Conservation (phyloP, 805 yeast species). For the Yarrowia porcina region DNA sequence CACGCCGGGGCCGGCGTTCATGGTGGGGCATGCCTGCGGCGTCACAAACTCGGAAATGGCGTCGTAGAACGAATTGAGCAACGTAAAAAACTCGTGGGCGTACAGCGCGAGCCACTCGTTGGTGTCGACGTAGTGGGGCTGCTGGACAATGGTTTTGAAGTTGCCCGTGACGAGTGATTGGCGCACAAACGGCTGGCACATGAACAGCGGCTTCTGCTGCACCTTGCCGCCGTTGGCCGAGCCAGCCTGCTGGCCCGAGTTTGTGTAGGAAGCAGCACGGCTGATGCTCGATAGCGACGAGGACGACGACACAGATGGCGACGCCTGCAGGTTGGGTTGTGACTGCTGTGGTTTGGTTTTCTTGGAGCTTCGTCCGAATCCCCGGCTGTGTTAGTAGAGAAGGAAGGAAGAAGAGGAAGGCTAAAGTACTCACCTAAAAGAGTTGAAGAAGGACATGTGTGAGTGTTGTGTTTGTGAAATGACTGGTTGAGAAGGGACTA, state of each 20-base stretch:
- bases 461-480: not conserved
- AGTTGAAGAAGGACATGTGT: conserved; percentile 37
- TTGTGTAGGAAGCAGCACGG: conserved; percentile 28
- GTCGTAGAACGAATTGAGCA: conserved; percentile 82
- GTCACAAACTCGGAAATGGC: conserved; percentile 89
- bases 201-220: conserved; percentile 54
- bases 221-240: conserved; percentile 23
- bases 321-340: conserved; percentile 39
- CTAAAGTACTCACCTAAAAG: conserved; percentile 36
- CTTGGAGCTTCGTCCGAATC: conserved; percentile 57
- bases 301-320: conserved; percentile 32
- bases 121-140: conserved; percentile 90
- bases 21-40: conserved; percentile 82
- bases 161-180: conserved; percentile 96
- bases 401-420: not conserved
- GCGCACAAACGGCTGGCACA: conserved; percentile 89
- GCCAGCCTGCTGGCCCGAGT: conserved; percentile 26
- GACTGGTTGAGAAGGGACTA: too few relatives aligned
- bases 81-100: conserved; percentile 82
- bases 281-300: conserved; percentile 33
- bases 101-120: conserved; percentile 96
- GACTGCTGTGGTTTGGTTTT: conserved; percentile 43
- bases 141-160: conserved; percentile 89
- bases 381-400: conserved; percentile 40
- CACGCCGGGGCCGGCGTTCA: conserved; percentile 93